Conservation (phyloP, 805 yeast genomes). For the Pichia manshurica region DNA sequence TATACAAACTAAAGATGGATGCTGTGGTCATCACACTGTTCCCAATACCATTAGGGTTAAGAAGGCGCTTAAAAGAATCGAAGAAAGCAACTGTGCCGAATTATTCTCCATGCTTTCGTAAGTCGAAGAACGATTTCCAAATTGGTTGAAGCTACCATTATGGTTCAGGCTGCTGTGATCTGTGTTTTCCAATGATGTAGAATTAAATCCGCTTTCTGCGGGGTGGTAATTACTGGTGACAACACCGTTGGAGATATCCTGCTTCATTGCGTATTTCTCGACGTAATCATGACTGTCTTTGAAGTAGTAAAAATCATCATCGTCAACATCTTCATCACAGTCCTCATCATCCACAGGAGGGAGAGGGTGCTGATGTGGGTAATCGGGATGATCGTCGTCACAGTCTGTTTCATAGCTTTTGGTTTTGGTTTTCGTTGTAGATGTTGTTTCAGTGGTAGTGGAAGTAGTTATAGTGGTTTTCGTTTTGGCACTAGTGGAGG, state of each 20-base stretch:
- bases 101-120: too few species aligned
- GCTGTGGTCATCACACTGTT: too few species aligned
- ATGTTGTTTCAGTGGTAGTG: slow-evolving; percentile 7
- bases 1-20: too few species aligned
- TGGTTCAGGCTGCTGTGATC: too few species aligned
- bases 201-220: too few species aligned
- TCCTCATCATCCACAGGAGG: background rate
- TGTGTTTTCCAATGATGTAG: too few species aligned
- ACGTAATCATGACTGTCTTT: background rate
- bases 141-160: too few species aligned
- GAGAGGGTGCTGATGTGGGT: background rate
- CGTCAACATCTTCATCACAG: background rate
- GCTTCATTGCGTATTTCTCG: too few species aligned
- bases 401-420: background rate
- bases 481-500: background rate
- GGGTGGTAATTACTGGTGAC: background rate
- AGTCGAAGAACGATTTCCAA: too few species aligned
- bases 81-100: too few species aligned
- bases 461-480: slow-evolving; percentile 4
- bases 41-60: too few species aligned
- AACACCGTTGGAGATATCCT: background rate
- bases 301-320: background rate
- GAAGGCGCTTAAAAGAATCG: too few species aligned
- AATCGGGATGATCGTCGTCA: background rate
- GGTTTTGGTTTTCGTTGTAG: slow-evolving; percentile 8